These are phyloP conservation scores for Amanita jacksonii DNA, from an alignment of 768 basidiomycete genomes.

Conservation along the genomic window DNA sequence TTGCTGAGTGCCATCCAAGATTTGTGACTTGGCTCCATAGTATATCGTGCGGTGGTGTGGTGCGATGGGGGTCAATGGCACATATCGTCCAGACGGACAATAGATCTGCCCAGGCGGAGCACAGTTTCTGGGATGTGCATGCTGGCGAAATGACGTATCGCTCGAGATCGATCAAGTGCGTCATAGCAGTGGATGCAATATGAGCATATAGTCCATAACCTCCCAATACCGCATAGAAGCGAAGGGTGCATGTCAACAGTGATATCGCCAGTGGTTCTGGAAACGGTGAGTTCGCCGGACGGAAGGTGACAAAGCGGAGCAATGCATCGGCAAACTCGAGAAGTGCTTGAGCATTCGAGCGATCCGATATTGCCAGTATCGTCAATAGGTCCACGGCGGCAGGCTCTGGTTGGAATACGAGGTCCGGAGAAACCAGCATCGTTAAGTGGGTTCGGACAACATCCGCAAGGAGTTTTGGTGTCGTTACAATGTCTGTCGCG, in stretches of 20 bases:
- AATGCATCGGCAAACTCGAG: constrained; percentile 51
- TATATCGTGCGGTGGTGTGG: constrained; percentile 79
- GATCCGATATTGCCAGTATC: constrained; percentile 52
- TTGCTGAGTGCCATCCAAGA: constrained; percentile 64
- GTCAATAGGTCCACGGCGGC: constrained; percentile 48
- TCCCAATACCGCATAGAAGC: constrained; percentile 55
- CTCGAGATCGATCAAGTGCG: constrained; percentile 44
- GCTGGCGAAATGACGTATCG: constrained; percentile 32
- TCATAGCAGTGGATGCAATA: constrained; percentile 53
- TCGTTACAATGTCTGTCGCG: constrained; percentile 41
- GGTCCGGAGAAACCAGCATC: constrained; percentile 31
- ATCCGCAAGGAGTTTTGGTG: constrained; percentile 40
- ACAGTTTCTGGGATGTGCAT: constrained; percentile 27
- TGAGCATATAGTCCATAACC: constrained; percentile 73
- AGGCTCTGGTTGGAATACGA: constrained; percentile 30
- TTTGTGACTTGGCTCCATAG: constrained; percentile 82
- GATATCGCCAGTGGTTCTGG: constrained; percentile 33
- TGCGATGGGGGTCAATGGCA: constrained; percentile 85
- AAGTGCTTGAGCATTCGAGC: constrained; percentile 53
- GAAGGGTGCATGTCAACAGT: constrained; percentile 49
- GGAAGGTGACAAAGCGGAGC: constrained; percentile 58
- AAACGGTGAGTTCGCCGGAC: constrained; percentile 35
- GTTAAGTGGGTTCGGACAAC: constrained; percentile 51
- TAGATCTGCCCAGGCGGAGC: constrained; percentile 46
- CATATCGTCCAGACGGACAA: constrained; percentile 70